Evolutionary conservation across 2,329 filamentous ascomycete species (phyloP).

Genomic region (Xylaria sp.): DNA sequence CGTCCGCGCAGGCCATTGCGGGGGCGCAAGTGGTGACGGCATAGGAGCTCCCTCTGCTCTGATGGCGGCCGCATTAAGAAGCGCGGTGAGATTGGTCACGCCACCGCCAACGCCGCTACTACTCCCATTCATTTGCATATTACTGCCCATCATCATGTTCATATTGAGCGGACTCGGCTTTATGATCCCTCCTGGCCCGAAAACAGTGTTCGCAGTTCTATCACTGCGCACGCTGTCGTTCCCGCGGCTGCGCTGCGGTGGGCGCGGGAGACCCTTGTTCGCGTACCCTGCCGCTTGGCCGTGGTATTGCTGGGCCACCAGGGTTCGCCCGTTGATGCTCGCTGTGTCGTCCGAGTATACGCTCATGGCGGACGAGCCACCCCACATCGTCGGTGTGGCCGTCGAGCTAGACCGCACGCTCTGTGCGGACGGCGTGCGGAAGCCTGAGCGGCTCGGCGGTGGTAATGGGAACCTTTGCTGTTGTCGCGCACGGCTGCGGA

Average conservation of each 20-base stretch:
- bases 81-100: neutral
- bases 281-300: neutral
- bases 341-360: constrained; percentile 38
- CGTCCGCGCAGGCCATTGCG: constrained; percentile 27
- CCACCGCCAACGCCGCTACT: neutral
- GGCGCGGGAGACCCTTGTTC: constrained; percentile 9
- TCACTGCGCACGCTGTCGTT: constrained; percentile 27
- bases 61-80: neutral
- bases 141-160: too few species aligned
- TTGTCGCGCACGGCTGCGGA: constrained; percentile 32
- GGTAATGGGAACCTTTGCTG: constrained; percentile 34
- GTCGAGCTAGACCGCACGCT: constrained; percentile 32
- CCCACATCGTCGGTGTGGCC: constrained; percentile 37
- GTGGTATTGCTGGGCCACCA: constrained; percentile 9
- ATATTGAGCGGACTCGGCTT: neutral
- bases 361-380: constrained; percentile 38
- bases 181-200: constrained; percentile 17
- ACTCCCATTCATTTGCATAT: neutral
- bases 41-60: constrained; percentile 4
- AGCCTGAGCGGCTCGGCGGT: constrained; percentile 16
- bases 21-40: neutral
- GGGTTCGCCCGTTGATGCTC: constrained; percentile 30
- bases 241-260: constrained; percentile 17
- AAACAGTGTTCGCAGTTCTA: constrained; percentile 32
- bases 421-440: constrained; percentile 20